phyloP scores from a whole-genome alignment of 768 basidiomycete genomes.

The Boletus reticuloceps region DNA sequence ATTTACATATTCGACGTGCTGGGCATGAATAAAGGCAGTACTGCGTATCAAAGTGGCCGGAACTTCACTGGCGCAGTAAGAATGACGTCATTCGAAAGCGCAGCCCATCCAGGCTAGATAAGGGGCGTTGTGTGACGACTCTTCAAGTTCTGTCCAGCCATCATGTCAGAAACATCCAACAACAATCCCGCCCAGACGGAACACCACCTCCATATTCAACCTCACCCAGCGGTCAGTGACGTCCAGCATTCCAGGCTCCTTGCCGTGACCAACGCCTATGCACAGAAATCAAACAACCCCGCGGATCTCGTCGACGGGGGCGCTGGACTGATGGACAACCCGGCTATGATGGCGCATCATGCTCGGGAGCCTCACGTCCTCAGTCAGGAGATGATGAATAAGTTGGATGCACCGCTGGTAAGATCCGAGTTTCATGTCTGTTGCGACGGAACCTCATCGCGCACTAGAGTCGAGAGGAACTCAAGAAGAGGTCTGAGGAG shows the following conservation, averaged over 20 bases:
- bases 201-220: slow-evolving; percentile 49
- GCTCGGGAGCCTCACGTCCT: slow-evolving; percentile 53
- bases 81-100: slow-evolving; percentile 17
- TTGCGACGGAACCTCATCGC: neutral
- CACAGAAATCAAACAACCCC: slow-evolving; percentile 60
- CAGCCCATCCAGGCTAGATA: neutral
- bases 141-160: neutral
- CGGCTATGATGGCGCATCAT: slow-evolving; percentile 43
- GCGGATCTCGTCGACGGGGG: slow-evolving; percentile 44
- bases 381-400: slow-evolving; percentile 40
- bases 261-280: neutral
- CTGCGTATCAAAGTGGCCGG: too few relatives aligned
- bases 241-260: neutral
- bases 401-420: slow-evolving; percentile 48
- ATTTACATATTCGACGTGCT: neutral
- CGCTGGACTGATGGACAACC: slow-evolving; percentile 38
- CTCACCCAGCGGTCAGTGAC: slow-evolving; percentile 57
- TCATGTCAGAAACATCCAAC: slow-evolving; percentile 17
- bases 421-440: slow-evolving; percentile 6
- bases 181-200: slow-evolving; percentile 22
- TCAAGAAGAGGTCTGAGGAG: slow-evolving; percentile 44
- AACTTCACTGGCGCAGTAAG: neutral
- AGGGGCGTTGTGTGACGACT: neutral
- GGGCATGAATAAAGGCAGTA: too few relatives aligned
- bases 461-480: slow-evolving; percentile 49